A percentile compares a stretch with the other conserved stretches of the same genome.
Evolutionary conservation across 768 basidiomycete species (phyloP).

Genomic region (Lactifluus rugatus): DNA sequence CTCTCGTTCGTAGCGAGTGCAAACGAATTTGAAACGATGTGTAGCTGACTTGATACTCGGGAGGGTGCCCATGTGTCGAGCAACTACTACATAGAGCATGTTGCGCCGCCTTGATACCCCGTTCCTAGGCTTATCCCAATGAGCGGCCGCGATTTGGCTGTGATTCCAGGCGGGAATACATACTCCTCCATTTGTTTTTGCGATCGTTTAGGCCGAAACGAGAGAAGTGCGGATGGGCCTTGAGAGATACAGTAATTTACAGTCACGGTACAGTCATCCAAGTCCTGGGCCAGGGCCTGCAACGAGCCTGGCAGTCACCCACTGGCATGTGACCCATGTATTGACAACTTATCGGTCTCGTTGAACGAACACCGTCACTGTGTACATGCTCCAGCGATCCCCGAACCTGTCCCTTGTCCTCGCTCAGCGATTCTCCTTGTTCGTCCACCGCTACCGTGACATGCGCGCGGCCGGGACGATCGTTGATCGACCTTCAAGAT

Average conservation of each 20-base stretch:
- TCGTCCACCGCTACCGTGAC: not conserved
- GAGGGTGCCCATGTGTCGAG: not conserved
- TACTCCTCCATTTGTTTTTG: not conserved
- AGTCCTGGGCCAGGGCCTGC: not conserved
- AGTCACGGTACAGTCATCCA: no score
- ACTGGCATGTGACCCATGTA: not conserved
- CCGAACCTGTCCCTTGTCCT: not conserved
- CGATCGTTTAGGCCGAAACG: not conserved
- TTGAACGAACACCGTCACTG: not conserved
- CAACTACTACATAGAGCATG: no score
- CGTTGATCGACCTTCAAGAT: not conserved
- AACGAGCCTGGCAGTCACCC: no score
- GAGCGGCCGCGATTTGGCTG: not conserved
- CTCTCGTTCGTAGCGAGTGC: not conserved
- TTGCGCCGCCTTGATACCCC: not conserved
- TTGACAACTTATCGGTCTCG: not conserved
- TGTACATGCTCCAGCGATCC: not conserved
- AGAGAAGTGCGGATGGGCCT: not conserved
- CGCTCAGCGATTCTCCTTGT: not conserved
- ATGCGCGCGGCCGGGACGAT: not conserved
- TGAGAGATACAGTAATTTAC: no score
- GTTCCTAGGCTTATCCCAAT: not conserved
- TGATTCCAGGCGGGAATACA: not conserved
- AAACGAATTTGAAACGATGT: not conserved
- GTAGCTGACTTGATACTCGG: not conserved